Conservation (phyloP, 768 basidiomycete genomes). For the Rhodotorula toruloides region DNA sequence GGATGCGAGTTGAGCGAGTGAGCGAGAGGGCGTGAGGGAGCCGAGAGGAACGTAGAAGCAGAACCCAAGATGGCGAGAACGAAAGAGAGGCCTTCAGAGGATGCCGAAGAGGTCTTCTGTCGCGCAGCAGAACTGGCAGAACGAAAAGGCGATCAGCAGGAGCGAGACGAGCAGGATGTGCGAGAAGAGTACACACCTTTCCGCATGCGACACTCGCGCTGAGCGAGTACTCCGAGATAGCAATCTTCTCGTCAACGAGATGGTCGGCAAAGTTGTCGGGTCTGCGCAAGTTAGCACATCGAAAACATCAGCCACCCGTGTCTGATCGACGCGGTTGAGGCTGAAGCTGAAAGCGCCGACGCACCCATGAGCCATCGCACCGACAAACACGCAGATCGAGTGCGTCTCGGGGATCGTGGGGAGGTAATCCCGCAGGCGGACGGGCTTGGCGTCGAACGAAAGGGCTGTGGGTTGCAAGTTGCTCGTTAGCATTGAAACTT, state of each 20-base stretch:
- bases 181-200: slow-evolving; percentile 60
- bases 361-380: slow-evolving; percentile 90
- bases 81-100: neutral
- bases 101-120: slow-evolving; percentile 61
- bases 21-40: neutral
- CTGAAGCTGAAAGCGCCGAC: slow-evolving; percentile 9
- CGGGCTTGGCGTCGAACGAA: slow-evolving; percentile 80
- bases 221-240: slow-evolving; percentile 81
- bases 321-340: slow-evolving; percentile 54
- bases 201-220: slow-evolving; percentile 77
- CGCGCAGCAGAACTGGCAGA: slow-evolving; percentile 74
- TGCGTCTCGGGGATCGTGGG: slow-evolving; percentile 80
- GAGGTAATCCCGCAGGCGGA: slow-evolving; percentile 75
- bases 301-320: slow-evolving; percentile 47
- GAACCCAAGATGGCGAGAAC: neutral
- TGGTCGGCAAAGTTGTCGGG: slow-evolving; percentile 95
- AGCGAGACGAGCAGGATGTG: no score
- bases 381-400: slow-evolving; percentile 88
- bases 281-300: slow-evolving; percentile 34
- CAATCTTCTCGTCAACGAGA: slow-evolving; percentile 90
- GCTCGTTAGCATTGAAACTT: slow-evolving; percentile 7
- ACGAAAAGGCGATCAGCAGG: no score
- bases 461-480: slow-evolving; percentile 55
- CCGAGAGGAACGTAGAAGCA: neutral
- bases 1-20: neutral